Percentiles rank a stretch among this genome's conserved stretches.
Evolutionary conservation across 140 eudicot genomes (phyloP).

Genomic region (Anethum foeniculum): DNA sequence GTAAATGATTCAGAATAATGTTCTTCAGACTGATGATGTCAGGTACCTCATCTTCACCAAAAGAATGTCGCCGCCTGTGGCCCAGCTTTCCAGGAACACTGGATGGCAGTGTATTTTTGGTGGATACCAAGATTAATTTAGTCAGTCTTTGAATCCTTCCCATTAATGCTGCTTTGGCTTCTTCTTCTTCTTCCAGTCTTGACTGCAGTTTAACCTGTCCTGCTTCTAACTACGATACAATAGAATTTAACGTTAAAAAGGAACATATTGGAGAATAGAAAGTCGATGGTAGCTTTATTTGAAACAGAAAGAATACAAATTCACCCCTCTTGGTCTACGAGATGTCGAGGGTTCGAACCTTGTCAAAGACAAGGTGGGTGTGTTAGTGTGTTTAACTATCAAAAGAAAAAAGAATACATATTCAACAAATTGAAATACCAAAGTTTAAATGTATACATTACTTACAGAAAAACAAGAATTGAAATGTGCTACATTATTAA

Average conservation of each 20-base stretch:
- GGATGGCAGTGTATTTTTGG: conserved; percentile 53
- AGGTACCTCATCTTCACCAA: conserved; percentile 84
- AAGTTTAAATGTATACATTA: neutral
- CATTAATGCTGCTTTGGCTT: conserved; percentile 82
- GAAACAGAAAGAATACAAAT: neutral
- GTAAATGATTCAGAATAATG: neutral
- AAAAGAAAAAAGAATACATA: neutral
- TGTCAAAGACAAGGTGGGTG: too few species aligned
- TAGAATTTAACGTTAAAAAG: conserved; percentile 8
- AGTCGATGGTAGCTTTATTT: neutral
- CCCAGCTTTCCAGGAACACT: conserved; percentile 39
- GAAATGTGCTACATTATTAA: neutral
- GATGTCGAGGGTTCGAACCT: too few species aligned
- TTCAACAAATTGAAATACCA: neutral
- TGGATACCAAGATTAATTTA: conserved; percentile 70
- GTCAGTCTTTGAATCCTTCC: conserved; percentile 88
- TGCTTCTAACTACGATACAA: conserved; percentile 58
- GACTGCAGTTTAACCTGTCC: conserved; percentile 79
- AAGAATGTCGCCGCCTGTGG: conserved; percentile 68
- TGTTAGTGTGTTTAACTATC: too few species aligned
- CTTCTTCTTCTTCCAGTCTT: conserved; percentile 87
- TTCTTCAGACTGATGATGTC: neutral
- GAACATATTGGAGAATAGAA: neutral
- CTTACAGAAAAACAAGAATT: neutral
- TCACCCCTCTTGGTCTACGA: neutral